Conservation (phyloP, 2,329 filamentous ascomycete species). For the Dactylellina cionopaga region DNA sequence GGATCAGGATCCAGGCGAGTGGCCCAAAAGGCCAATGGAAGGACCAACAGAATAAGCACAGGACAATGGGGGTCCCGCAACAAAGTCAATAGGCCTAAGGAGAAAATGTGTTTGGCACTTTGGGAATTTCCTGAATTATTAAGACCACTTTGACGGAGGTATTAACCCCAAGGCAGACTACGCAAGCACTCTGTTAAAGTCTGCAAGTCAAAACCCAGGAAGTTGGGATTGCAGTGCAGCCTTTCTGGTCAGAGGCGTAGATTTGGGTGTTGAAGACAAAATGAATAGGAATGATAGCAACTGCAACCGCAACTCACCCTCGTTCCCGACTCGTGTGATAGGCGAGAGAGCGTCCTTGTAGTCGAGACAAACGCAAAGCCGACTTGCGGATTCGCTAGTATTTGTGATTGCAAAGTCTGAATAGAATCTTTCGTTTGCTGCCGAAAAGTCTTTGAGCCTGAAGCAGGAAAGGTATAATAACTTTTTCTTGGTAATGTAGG, state of each 20-base stretch:
- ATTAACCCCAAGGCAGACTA: neutral
- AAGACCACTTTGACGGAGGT: conserved; percentile 1
- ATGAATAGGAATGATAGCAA: neutral
- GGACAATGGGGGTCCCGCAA: conserved; percentile 9
- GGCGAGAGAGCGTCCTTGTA: conserved; percentile 17
- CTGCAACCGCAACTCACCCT: conserved; percentile 15
- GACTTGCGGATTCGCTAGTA: neutral
- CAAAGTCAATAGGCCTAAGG: neutral
- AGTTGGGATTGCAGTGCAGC: neutral
- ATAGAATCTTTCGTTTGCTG: neutral
- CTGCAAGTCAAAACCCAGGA: neutral
- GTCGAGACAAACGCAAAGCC: neutral
- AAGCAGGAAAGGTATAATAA: neutral
- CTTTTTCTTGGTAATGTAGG: neutral
- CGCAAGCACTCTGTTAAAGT: too few species aligned
- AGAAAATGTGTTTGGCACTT: neutral
- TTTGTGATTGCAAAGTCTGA: neutral
- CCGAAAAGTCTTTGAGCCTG: neutral
- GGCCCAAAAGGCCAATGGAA: neutral
- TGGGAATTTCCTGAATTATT: neutral
- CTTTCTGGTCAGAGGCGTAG: too few species aligned
- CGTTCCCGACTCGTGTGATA: conserved; percentile 1
- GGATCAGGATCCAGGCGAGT: conserved; percentile 48
- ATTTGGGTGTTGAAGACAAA: neutral
- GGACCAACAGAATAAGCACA: neutral